Base-by-base conservation (phyloP, 305 asterid genomes). In the Fraxinus albicans region DNA sequence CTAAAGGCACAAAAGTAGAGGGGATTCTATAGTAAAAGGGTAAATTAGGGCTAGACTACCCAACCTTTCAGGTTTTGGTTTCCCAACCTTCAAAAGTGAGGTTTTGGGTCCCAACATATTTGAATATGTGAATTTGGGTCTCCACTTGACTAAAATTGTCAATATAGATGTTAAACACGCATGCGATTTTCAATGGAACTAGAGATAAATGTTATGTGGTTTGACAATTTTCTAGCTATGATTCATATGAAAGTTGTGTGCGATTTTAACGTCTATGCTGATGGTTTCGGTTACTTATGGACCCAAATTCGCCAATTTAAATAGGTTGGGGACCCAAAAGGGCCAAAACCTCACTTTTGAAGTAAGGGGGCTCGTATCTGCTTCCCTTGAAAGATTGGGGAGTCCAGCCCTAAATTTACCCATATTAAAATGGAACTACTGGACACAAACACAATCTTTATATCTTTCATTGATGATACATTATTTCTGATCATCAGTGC, bases 391-490 rank as follows among this genome's bases (percentile, higher is more conserved):
- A 17, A 53, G 65, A 17, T 53, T 53, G 65, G 65, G 65, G 65
- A 17, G 65, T 53, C 65, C 65, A 53, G 65, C 65, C 65, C 9
- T 53, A 17, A 53, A 17, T 53, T 53, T 17, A 53, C 9, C 27
- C 65, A 13, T 35, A 27, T 36, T 69, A 79, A 65, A 27, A 58
- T 73, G 79, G 72, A 19, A 58, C 29, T 65, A 76, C 33, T 50
- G 65, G 53, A 67, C 73, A 50, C 79, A 81, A 77, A 77, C 23
- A 15, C 47, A 65, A 36, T 58, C 74, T 67, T 80, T 80, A 72
- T 72, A 80, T 82, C 79, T 84, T 27, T 76, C 25, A 1, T 10
- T 9, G 31, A 38, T 76, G 63, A 21, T 3, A 40, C 50, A 40
- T 8, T 36, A 40, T n/a, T 19, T 75, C 17, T 76, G 50, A 42